Evolutionary conservation across 1,284 basidiomycete species (phyloP).

Genomic region (Bjerkandera adusta): DNA sequence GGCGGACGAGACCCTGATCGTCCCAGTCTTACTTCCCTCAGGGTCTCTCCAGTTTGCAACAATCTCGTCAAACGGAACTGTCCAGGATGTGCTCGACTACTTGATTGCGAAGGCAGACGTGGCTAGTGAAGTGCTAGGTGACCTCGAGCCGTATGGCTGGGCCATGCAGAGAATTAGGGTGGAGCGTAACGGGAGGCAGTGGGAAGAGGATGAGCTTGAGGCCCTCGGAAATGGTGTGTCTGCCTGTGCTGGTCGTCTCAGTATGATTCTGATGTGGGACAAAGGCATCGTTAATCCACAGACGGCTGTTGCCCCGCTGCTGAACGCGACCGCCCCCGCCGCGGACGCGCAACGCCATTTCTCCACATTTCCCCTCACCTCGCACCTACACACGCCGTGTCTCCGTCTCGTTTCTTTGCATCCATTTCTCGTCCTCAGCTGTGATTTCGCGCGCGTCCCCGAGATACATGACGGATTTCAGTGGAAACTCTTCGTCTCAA

Average conservation of each 20-base stretch:
- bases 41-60: slow-evolving; percentile 64
- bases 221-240: slow-evolving; percentile 60
- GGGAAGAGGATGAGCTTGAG: slow-evolving; percentile 70
- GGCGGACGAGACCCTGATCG: slow-evolving; percentile 44
- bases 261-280: slow-evolving; percentile 1
- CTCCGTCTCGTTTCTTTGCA: slow-evolving; percentile 74
- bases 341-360: slow-evolving; percentile 53
- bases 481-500: slow-evolving; percentile 63
- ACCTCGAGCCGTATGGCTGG: slow-evolving; percentile 59
- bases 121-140: slow-evolving; percentile 52
- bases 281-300: slow-evolving; percentile 55
- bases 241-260: not conserved
- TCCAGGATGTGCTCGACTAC: slow-evolving; percentile 55
- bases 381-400: slow-evolving; percentile 64
- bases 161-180: slow-evolving; percentile 61
- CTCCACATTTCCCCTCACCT: slow-evolving; percentile 71
- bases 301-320: slow-evolving; percentile 48
- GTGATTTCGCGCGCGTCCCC: slow-evolving; percentile 70
- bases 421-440: slow-evolving; percentile 50
- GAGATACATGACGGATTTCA: slow-evolving; percentile 75
- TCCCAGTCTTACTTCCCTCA: slow-evolving; percentile 57
- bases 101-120: slow-evolving; percentile 48
- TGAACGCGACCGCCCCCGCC: slow-evolving; percentile 37
- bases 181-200: slow-evolving; percentile 56
- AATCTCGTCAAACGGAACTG: slow-evolving; percentile 48